phyloP scores from a whole-genome alignment of 805 yeast genomes.

The Zygoascus biomembranicola region DNA sequence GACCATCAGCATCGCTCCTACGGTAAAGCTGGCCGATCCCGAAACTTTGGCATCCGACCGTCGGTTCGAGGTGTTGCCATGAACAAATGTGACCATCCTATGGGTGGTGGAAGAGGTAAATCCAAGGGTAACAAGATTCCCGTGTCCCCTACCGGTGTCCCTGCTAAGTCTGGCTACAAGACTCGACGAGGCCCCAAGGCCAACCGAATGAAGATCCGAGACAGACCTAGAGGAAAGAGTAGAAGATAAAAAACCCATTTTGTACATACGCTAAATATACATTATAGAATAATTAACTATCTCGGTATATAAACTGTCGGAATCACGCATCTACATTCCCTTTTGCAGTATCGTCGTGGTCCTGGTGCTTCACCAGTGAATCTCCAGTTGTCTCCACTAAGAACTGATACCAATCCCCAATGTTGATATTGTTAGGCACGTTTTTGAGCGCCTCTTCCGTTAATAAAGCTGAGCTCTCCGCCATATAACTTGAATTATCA shows the following conservation, averaged over 20 bases:
- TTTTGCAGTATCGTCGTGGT: background rate
- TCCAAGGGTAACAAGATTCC: constrained; percentile 92
- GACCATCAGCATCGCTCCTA: constrained; percentile 83
- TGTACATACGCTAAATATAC: background rate
- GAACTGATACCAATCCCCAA: constrained; percentile 34
- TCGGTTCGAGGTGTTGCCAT: constrained; percentile 96
- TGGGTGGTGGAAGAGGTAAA: constrained; percentile 99
- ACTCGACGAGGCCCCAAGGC: constrained; percentile 85
- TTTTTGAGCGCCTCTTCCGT: constrained; percentile 10
- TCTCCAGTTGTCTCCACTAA: constrained; percentile 19
- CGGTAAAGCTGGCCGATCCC: constrained; percentile 95
- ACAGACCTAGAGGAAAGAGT: constrained; percentile 75
- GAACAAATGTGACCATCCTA: constrained; percentile 97
- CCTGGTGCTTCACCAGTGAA: background rate
- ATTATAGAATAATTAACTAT: background rate
- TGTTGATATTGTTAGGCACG: constrained; percentile 27
- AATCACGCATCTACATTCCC: background rate
- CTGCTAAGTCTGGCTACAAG: constrained; percentile 86
- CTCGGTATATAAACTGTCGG: background rate
- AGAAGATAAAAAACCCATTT: constrained; percentile 3
- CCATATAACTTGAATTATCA: background rate
- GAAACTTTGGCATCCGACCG: constrained; percentile 91
- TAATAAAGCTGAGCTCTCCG: constrained; percentile 3
- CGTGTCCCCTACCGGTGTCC: constrained; percentile 92
- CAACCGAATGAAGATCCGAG: constrained; percentile 79